Evolutionary conservation across 2,329 filamentous ascomycete species (phyloP), one percentile per base, ranked within the genome.

Genomic region (Beauveria scarabaeidicola): DNA sequence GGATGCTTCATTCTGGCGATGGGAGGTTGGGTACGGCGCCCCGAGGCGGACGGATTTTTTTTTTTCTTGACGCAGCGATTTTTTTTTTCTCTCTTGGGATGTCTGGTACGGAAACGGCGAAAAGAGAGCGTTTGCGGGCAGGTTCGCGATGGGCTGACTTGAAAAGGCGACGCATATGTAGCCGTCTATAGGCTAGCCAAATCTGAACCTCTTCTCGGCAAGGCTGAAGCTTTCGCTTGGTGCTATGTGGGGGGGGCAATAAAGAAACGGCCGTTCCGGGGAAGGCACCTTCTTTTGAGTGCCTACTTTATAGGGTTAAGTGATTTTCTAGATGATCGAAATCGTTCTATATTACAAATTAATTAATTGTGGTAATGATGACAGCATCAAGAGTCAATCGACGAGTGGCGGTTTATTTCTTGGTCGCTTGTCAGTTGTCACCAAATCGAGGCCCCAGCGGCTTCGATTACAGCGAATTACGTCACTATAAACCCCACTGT

Each of bases 1-100:
- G 44, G 44, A 21, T 51, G 46, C 52, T 55, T 60, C 58, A 60
- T 60, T 10, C n/a, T 27, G 23, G 40, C 32, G 44, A 19, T 43
- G 32, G 15, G 17, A 40, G 17, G 46, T 19, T 15, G 29, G n/a
- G n/a, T 47, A 9, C 15, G 25, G n/a, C 55, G 55, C 55, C 55
- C 36, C 23, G 38, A 25, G 32, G 55, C 47, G 38, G 21, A 38
- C 27, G 29, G 29, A 13, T 15, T 13, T 36, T 11, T 32, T 15
- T 36, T 29, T 48, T 38, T 1, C n/a, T n/a, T 36, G 38, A 13
- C 25, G 36, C 23, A n/a, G 40, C 48, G 15, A 27, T 9, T 19
- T 8, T 46, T 25, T 32, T 32, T 36, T 15, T 32, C 10, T 11
- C n/a, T 13, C 32, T 36, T 36, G 32, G 32, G 47, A 48, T 11